These are phyloP conservation scores for Fusarium cyanostomum DNA, from an alignment of 2,329 filamentous ascomycete genomes.

Conservation along the genomic window DNA sequence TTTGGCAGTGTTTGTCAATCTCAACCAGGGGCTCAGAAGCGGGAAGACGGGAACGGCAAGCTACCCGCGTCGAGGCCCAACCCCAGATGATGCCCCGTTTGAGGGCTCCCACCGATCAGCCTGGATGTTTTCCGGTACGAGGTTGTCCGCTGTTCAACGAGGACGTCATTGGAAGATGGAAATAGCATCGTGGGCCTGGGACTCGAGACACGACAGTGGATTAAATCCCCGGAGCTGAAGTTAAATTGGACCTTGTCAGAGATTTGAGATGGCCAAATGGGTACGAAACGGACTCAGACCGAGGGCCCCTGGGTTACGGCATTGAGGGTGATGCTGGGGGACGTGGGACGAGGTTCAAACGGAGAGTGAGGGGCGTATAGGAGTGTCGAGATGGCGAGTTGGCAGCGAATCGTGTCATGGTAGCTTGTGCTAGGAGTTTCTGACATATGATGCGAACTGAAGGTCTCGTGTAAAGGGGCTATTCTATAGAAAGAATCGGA, in stretches of 20 bases:
- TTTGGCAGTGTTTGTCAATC: constrained; percentile 30
- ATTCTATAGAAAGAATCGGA: neutral
- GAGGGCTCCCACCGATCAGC: constrained; percentile 1
- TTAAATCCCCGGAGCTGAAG: constrained; percentile 18
- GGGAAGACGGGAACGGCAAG: constrained; percentile 24
- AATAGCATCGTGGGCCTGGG: constrained; percentile 25
- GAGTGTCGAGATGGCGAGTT: neutral
- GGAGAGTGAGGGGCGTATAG: constrained; percentile 15
- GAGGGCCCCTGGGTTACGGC: constrained; percentile 32
- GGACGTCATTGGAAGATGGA: constrained; percentile 25
- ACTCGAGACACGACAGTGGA: constrained; percentile 15
- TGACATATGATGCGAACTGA: neutral
- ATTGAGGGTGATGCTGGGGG: constrained; percentile 31
- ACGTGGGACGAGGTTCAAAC: constrained; percentile 41
- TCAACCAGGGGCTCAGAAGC: neutral
- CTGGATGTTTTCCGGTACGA: neutral
- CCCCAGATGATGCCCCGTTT: constrained; percentile 4
- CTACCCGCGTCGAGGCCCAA: constrained; percentile 28
- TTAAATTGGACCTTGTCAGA: neutral
- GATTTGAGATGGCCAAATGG: neutral
- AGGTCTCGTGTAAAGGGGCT: neutral
- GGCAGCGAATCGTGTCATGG: neutral
- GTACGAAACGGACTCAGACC: neutral
- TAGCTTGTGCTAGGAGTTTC: neutral
- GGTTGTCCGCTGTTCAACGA: constrained; percentile 11